These are phyloP conservation scores for Henckelia pumila DNA, from an alignment of 257 asterid species.

Conservation along the genomic window DNA sequence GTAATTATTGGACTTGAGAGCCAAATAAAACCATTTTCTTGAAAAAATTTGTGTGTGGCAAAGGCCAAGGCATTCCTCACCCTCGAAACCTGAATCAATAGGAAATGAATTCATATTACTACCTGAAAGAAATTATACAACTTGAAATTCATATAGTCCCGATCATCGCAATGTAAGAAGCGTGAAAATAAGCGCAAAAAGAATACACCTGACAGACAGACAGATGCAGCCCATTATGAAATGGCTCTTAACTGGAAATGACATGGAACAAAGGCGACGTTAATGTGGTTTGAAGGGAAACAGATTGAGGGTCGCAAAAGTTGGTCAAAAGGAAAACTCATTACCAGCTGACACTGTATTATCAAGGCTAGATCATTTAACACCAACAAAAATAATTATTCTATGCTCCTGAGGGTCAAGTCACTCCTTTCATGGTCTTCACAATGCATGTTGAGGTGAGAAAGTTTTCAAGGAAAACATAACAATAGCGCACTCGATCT, in stretches of 20 bases:
- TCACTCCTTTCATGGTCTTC: neutral
- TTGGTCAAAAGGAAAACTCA: neutral
- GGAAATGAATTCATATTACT: slow-evolving; percentile 21
- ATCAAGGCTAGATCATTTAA: slow-evolving; percentile 4
- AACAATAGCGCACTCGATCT: neutral
- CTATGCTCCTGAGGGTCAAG: neutral
- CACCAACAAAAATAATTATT: neutral
- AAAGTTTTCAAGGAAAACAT: neutral
- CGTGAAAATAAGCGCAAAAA: slow-evolving; percentile 3
- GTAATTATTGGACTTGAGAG: slow-evolving; percentile 95
- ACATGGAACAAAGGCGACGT: slow-evolving; percentile 13
- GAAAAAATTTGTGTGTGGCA: slow-evolving; percentile 94
- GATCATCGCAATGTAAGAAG: slow-evolving; percentile 6
- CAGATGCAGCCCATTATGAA: neutral
- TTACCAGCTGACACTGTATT: neutral
- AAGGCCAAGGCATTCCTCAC: slow-evolving; percentile 91
- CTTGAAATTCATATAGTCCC: slow-evolving; percentile 11
- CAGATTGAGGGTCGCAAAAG: slow-evolving; percentile 1
- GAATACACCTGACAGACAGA: slow-evolving; percentile 7
- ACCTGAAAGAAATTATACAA: neutral
- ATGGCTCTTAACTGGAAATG: slow-evolving; percentile 10
- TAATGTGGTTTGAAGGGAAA: neutral
- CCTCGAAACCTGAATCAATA: slow-evolving; percentile 73
- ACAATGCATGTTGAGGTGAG: neutral
- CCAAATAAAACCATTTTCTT: slow-evolving; percentile 96